phyloP scores from a whole-genome alignment of 208 protist genomes.

The Porcisia deanei region DNA sequence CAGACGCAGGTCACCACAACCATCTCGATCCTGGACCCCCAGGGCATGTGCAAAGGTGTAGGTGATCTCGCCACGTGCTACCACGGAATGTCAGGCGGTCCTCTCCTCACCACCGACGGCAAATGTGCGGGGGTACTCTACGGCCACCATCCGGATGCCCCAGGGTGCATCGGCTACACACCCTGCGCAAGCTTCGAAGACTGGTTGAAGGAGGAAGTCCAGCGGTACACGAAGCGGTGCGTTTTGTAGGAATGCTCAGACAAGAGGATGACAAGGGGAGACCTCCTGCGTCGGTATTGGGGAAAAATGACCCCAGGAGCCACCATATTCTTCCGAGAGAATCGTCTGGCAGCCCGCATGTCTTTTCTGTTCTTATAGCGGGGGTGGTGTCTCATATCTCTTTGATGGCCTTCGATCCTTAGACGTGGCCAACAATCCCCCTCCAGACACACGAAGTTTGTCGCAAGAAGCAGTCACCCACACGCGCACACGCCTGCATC shows the following conservation, averaged over 20 bases:
- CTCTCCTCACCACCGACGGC: slow-evolving; percentile 38
- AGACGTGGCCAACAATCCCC: background rate
- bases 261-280: background rate
- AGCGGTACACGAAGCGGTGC: slow-evolving; percentile 6
- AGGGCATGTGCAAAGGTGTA: slow-evolving; percentile 56
- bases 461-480: background rate
- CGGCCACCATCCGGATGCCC: slow-evolving; percentile 58
- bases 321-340: too few relatives aligned
- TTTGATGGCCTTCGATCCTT: background rate
- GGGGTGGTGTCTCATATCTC: background rate
- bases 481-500: background rate
- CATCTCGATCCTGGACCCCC: slow-evolving; percentile 46
- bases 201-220: slow-evolving; percentile 34
- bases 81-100: slow-evolving; percentile 83
- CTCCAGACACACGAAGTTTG: background rate
- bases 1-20: slow-evolving; percentile 31
- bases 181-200: slow-evolving; percentile 42
- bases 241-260: background rate
- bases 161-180: slow-evolving; percentile 53
- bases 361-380: background rate
- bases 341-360: background rate
- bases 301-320: background rate
- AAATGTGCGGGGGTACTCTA: slow-evolving; percentile 70
- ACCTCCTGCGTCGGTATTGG: background rate
- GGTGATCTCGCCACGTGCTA: slow-evolving; percentile 46